These are phyloP conservation scores for Cryptosporidium viatorum DNA, from an alignment of 169 alveolate genomes.

Conservation along the genomic window DNA sequence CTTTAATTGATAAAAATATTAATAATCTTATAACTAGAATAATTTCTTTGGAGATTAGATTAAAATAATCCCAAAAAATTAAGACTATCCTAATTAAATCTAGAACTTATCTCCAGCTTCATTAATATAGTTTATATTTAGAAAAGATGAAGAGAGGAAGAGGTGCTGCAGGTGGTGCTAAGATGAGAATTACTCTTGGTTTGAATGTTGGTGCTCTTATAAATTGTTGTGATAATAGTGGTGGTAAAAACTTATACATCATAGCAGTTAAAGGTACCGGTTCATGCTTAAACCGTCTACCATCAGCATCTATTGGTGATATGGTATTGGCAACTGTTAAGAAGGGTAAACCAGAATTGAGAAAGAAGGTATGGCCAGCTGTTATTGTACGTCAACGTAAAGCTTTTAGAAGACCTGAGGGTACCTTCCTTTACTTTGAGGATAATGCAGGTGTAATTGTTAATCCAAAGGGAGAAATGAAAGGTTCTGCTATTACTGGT, in stretches of 20 bases:
- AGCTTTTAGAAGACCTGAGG: constrained; percentile 99
- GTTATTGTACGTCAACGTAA: constrained; percentile 98
- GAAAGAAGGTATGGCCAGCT: constrained; percentile 98
- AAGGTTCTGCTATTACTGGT: constrained; percentile 99
- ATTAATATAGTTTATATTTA: neutral
- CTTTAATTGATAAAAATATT: neutral
- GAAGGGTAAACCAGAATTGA: constrained; percentile 98
- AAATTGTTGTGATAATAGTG: constrained; percentile 99
- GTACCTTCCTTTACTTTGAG: constrained; percentile 97
- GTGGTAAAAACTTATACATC: constrained; percentile 97
- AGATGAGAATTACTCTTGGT: constrained; percentile 92
- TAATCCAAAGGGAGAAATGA: constrained; percentile 99
- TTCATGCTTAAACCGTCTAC: constrained; percentile 96
- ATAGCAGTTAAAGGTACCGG: constrained; percentile 98
- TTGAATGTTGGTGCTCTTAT: constrained; percentile 97
- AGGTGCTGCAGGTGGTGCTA: constrained; percentile 90
- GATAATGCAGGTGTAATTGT: constrained; percentile 99
- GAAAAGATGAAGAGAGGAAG: constrained; percentile 83
- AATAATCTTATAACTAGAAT: neutral
- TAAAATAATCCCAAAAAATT: constrained; percentile 1
- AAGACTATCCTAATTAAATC: neutral
- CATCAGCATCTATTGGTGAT: constrained; percentile 99
- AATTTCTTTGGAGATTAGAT: constrained; percentile 5
- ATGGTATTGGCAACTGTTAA: constrained; percentile 97
- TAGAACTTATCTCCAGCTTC: constrained; percentile 4